These are phyloP conservation scores for Trichosporon coremiiforme DNA, from an alignment of 1,284 basidiomycete species.

Conservation along the genomic window DNA sequence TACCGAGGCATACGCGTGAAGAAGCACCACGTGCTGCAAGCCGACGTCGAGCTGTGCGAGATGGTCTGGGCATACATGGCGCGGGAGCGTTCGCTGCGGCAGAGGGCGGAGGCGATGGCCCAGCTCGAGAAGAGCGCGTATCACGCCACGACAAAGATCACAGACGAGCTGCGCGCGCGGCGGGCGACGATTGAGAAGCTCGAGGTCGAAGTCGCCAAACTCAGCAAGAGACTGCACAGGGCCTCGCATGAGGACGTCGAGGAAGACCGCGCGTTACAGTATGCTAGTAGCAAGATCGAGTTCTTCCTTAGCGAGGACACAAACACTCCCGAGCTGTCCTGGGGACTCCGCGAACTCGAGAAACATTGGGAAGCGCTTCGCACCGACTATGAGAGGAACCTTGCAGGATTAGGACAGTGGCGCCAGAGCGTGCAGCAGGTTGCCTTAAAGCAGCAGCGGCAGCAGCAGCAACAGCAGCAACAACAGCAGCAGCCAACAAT, in stretches of 20 bases:
- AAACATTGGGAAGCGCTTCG: conserved; percentile 43
- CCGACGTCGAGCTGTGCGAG: conserved; percentile 49
- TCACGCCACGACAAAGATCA: conserved; percentile 37
- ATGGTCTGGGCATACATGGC: conserved; percentile 42
- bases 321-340: conserved; percentile 42
- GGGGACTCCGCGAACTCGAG: conserved; percentile 41
- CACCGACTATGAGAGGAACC: conserved; percentile 22
- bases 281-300: conserved; percentile 41
- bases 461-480: not conserved
- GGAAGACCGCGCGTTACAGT: conserved; percentile 37
- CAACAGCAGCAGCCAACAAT: not conserved
- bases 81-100: conserved; percentile 37
- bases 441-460: not conserved
- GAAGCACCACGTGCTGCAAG: conserved; percentile 35
- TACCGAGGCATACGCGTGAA: conserved; percentile 25
- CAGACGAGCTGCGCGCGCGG: conserved; percentile 33
- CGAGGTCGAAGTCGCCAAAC: conserved; percentile 26
- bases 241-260: conserved; percentile 34
- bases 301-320: conserved; percentile 48
- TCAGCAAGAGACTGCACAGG: conserved; percentile 31
- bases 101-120: conserved; percentile 43
- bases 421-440: not conserved
- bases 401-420: conserved; percentile 1
- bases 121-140: conserved; percentile 38
- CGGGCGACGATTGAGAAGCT: conserved; percentile 34